Evolutionary conservation across 805 yeast genomes (phyloP).

Genomic region (Candida caryicola): DNA sequence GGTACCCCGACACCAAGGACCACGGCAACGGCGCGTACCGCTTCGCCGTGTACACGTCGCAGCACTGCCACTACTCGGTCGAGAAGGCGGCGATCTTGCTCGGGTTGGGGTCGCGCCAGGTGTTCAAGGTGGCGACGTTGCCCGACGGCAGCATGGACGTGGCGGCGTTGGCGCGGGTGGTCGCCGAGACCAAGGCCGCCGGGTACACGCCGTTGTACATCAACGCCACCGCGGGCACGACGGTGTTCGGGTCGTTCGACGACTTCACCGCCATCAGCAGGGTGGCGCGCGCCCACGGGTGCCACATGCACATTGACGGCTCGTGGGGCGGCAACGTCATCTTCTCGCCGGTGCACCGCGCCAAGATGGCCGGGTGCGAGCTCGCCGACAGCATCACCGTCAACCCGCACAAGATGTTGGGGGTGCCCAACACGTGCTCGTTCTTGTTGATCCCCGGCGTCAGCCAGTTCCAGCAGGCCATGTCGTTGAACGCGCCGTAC

Average conservation of each 20-base stretch:
- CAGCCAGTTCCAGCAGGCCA: conserved; percentile 61
- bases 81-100: conserved; percentile 76
- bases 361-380: conserved; percentile 56
- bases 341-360: conserved; percentile 53
- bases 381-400: conserved; percentile 73
- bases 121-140: conserved; percentile 62
- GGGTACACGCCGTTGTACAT: conserved; percentile 74
- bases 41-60: conserved; percentile 69
- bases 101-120: conserved; percentile 64
- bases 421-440: conserved; percentile 78
- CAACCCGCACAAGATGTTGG: conserved; percentile 86
- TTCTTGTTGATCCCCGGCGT: conserved; percentile 73
- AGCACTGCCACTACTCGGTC: conserved; percentile 76
- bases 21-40: conserved; percentile 51
- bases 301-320: conserved; percentile 85
- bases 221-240: conserved; percentile 86
- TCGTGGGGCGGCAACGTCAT: conserved; percentile 89
- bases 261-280: conserved; percentile 54
- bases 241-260: conserved; percentile 83
- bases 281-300: conserved; percentile 50
- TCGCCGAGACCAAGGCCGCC: conserved; percentile 40
- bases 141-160: conserved; percentile 56
- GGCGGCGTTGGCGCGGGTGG: conserved; percentile 43
- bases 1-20: conserved; percentile 66
- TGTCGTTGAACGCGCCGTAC: conserved; percentile 77